A percentile compares a stretch with the other conserved stretches of the same genome.
Evolutionary conservation across 768 basidiomycete species (phyloP).

Genomic region (Dictyophora rubrovolvata): DNA sequence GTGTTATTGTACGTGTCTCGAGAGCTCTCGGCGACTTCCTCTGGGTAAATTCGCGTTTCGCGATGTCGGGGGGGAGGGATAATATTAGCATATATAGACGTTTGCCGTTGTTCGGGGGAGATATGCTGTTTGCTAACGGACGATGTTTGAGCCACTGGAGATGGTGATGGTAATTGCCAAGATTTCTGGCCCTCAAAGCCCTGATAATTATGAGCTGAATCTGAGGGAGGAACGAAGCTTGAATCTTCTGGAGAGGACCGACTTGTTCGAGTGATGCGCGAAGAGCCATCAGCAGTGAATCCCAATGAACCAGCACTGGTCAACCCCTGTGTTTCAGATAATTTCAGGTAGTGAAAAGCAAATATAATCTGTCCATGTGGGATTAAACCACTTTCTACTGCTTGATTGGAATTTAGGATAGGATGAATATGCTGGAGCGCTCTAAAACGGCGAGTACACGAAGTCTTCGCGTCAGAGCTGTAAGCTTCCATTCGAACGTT

Average conservation of each 20-base stretch:
- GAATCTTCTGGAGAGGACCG: not conserved
- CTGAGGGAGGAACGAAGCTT: slow-evolving; percentile 10
- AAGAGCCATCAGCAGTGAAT: slow-evolving; percentile 7
- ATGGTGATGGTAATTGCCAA: slow-evolving; percentile 26
- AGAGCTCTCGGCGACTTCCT: slow-evolving; percentile 37
- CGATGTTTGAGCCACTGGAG: slow-evolving; percentile 23
- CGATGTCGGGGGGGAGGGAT: slow-evolving; percentile 48
- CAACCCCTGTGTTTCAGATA: slow-evolving; percentile 19
- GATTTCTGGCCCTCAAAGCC: slow-evolving; percentile 20
- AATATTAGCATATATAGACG: slow-evolving; percentile 18
- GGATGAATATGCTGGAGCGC: slow-evolving; percentile 49
- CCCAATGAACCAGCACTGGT: not conserved
- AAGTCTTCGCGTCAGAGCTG: slow-evolving; percentile 69
- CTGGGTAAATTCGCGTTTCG: slow-evolving; percentile 36
- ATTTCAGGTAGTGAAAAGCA: slow-evolving; percentile 58
- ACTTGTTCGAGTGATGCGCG: slow-evolving; percentile 14
- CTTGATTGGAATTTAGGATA: slow-evolving; percentile 39
- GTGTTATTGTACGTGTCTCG: not conserved
- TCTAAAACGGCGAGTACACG: slow-evolving; percentile 77
- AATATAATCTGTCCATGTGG: slow-evolving; percentile 80
- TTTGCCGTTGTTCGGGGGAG: not conserved
- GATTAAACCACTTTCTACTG: slow-evolving; percentile 83
- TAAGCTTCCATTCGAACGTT: slow-evolving; percentile 50
- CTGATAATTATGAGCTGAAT: slow-evolving; percentile 12
- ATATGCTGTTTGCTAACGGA: not conserved